These are phyloP conservation scores for Naganishia sp. DNA, from an alignment of 1,284 basidiomycete species.

Conservation along the genomic window DNA sequence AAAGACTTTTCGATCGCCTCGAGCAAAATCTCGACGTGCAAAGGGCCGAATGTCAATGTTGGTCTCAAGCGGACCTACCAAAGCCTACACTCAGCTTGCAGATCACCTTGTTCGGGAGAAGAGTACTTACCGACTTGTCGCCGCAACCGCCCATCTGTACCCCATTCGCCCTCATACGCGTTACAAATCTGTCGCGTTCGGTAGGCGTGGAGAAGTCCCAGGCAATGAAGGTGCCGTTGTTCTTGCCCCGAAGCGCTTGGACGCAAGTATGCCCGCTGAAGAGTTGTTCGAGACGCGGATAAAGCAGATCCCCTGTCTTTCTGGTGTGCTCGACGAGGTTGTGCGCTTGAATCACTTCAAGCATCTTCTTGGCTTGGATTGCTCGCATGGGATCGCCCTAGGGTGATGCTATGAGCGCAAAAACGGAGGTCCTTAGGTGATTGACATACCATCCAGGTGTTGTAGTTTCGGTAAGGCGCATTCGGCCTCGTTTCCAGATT, in stretches of 20 bases:
- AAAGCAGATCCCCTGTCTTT: slow-evolving; percentile 51
- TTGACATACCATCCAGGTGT: slow-evolving; percentile 42
- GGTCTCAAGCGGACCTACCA: slow-evolving; percentile 55
- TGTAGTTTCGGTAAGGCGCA: slow-evolving; percentile 57
- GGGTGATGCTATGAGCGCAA: not conserved
- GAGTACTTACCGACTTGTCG: slow-evolving; percentile 1
- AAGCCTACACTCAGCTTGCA: no score
- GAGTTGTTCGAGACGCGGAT: slow-evolving; percentile 45
- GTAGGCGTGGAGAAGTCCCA: slow-evolving; percentile 54
- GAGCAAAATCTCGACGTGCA: slow-evolving; percentile 55
- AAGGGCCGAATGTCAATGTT: slow-evolving; percentile 57
- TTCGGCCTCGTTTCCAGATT: slow-evolving; percentile 56
- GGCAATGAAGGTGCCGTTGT: slow-evolving; percentile 58
- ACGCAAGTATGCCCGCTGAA: not conserved
- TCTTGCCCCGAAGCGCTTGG: slow-evolving; percentile 56
- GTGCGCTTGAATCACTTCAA: slow-evolving; percentile 55
- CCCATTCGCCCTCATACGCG: slow-evolving; percentile 54
- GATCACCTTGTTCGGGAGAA: not conserved
- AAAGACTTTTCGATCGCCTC: slow-evolving; percentile 47
- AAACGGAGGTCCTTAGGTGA: slow-evolving; percentile 40
- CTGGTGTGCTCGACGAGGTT: slow-evolving; percentile 52
- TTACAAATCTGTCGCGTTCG: slow-evolving; percentile 55
- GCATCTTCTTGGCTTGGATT: slow-evolving; percentile 58
- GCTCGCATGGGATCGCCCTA: slow-evolving; percentile 57
- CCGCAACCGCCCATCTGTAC: slow-evolving; percentile 52